Percentiles rank a stretch among this genome's conserved stretches.
These are phyloP conservation scores for Coniochaeta prunicola DNA, from an alignment of 2,329 filamentous ascomycete genomes.

Conservation along the genomic window DNA sequence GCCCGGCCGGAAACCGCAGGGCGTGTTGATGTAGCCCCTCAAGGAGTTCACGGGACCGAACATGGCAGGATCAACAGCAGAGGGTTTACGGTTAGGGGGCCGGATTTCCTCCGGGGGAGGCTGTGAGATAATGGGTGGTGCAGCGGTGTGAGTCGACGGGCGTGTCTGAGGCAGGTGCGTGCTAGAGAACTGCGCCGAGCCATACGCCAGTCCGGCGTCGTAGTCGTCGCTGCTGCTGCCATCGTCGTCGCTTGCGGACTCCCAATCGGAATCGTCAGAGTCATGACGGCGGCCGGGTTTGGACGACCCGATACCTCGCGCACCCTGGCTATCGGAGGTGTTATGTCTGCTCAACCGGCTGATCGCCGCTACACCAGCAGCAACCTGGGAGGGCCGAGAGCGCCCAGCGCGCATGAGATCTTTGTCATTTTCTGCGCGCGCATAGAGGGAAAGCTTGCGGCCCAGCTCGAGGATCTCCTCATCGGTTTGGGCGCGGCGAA, in stretches of 20 bases:
- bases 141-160: conserved; percentile 20
- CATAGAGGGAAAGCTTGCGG: conserved; percentile 45
- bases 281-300: conserved; percentile 29
- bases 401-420: conserved; percentile 36
- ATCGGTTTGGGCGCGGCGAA: conserved; percentile 36
- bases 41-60: conserved; percentile 58
- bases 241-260: conserved; percentile 37
- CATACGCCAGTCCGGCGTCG: conserved; percentile 36
- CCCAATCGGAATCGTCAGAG: conserved; percentile 47
- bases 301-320: conserved; percentile 14
- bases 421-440: conserved; percentile 41
- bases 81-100: conserved; percentile 30
- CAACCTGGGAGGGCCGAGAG: conserved; percentile 28
- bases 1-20: conserved; percentile 42
- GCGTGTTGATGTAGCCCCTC: conserved; percentile 45
- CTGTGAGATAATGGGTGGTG: conserved; percentile 19
- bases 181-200: conserved; percentile 18
- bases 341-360: conserved; percentile 32
- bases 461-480: conserved; percentile 52
- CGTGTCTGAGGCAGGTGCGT: conserved; percentile 12
- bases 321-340: conserved; percentile 17
- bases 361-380: conserved; percentile 30
- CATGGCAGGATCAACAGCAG: conserved; percentile 48
- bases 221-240: conserved; percentile 30
- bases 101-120: conserved; percentile 20